A percentile compares a stretch with the other conserved stretches of the same genome.
These are phyloP conservation scores for Xanthoconium purpureum DNA, from an alignment of 768 basidiomycete species.

Conservation along the genomic window DNA sequence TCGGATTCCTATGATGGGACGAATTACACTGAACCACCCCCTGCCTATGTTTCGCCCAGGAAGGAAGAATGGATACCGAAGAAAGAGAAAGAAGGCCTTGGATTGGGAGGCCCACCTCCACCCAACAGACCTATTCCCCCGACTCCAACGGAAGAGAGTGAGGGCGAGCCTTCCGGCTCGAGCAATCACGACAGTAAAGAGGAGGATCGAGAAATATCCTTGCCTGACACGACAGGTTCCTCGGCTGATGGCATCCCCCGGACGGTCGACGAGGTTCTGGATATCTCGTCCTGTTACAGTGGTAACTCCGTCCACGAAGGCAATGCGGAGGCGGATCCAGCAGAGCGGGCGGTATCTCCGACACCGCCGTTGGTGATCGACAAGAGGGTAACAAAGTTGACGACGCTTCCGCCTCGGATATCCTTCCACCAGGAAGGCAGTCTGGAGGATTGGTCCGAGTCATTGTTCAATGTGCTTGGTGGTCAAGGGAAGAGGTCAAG, in stretches of 20 bases:
- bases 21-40: slow-evolving; percentile 40
- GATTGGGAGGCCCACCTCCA: neutral
- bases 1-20: slow-evolving; percentile 20
- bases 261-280: slow-evolving; percentile 27
- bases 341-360: slow-evolving; percentile 13
- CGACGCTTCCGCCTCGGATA: slow-evolving; percentile 46
- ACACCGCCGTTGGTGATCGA: slow-evolving; percentile 35
- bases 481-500: slow-evolving; percentile 16
- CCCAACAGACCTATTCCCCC: slow-evolving; percentile 21
- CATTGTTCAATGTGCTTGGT: slow-evolving; percentile 53
- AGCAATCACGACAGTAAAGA: neutral
- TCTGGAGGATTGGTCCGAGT: slow-evolving; percentile 53
- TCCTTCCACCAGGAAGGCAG: slow-evolving; percentile 51
- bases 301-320: slow-evolving; percentile 5
- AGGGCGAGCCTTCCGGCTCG: slow-evolving; percentile 7
- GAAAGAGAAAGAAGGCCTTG: slow-evolving; percentile 21
- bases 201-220: neutral
- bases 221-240: neutral
- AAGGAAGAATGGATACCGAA: neutral
- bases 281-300: slow-evolving; percentile 26
- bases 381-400: slow-evolving; percentile 19
- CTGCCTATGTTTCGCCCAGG: slow-evolving; percentile 40
- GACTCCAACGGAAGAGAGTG: neutral
- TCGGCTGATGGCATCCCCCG: slow-evolving; percentile 15
- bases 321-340: slow-evolving; percentile 4